phyloP scores from a whole-genome alignment of 768 basidiomycete genomes.

The Coprinopsis marcescibilis region DNA sequence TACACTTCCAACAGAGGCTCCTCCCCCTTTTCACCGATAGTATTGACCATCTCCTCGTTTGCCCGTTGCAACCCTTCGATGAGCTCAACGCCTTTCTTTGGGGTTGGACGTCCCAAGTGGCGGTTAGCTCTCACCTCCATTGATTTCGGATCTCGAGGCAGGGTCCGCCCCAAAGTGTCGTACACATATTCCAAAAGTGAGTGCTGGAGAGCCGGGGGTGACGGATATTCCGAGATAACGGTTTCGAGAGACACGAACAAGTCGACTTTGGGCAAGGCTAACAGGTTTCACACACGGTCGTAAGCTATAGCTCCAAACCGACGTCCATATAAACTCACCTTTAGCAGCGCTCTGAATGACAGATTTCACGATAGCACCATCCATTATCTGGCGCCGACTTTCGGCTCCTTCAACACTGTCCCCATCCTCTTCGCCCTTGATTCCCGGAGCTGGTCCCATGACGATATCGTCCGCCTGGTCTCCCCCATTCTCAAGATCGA shows the following conservation, averaged over 20 bases:
- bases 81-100: slow-evolving; percentile 24
- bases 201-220: slow-evolving; percentile 27
- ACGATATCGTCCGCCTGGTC: slow-evolving; percentile 20
- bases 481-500: slow-evolving; percentile 17
- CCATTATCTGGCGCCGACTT: slow-evolving; percentile 63
- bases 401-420: slow-evolving; percentile 43
- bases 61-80: slow-evolving; percentile 34
- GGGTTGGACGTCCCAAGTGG: slow-evolving; percentile 21
- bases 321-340: slow-evolving; percentile 38
- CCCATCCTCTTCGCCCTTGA: slow-evolving; percentile 30
- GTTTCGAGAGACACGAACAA: slow-evolving; percentile 35
- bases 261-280: slow-evolving; percentile 38
- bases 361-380: slow-evolving; percentile 73
- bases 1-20: slow-evolving; percentile 33
- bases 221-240: slow-evolving; percentile 34
- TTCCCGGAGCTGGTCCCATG: slow-evolving; percentile 19
- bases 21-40: slow-evolving; percentile 15
- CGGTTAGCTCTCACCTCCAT: slow-evolving; percentile 31
- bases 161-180: slow-evolving; percentile 23
- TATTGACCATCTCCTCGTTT: slow-evolving; percentile 32
- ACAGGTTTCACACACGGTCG: too few species aligned
- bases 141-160: slow-evolving; percentile 31
- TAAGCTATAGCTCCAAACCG: slow-evolving; percentile 9
- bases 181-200: slow-evolving; percentile 36
- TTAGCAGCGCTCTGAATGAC: slow-evolving; percentile 71